Percentiles rank a stretch among this genome's conserved stretches.
phyloP scores from a whole-genome alignment of 495 filamentous ascomycete genomes.

The Xanthoparmelia taractica region DNA sequence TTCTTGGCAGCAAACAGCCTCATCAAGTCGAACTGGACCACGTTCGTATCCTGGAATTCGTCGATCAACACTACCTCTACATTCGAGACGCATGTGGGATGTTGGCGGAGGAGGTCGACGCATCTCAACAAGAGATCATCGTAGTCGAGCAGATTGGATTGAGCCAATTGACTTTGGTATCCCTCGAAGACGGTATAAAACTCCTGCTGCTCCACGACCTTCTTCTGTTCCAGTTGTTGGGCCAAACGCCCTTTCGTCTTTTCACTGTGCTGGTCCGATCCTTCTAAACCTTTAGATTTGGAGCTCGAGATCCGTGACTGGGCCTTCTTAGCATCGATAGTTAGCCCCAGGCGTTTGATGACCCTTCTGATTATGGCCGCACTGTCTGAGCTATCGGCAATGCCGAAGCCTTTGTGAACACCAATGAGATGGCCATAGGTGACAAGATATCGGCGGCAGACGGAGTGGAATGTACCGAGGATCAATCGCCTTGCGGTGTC shows the following conservation, averaged over 20 bases:
- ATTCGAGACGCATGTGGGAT: constrained; percentile 83
- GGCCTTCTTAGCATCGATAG: constrained; percentile 61
- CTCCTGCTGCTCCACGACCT: constrained; percentile 58
- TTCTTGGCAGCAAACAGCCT: constrained; percentile 67
- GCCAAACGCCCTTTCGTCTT: constrained; percentile 35
- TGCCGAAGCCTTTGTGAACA: constrained; percentile 75
- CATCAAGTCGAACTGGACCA: constrained; percentile 94
- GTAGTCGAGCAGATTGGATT: constrained; percentile 85
- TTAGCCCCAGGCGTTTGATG: constrained; percentile 60
- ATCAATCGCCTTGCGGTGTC: constrained; percentile 70
- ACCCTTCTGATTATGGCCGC: constrained; percentile 71
- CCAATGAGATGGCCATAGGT: constrained; percentile 83
- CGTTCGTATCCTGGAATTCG: constrained; percentile 97
- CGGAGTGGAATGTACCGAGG: constrained; percentile 93
- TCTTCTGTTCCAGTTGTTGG: constrained; percentile 34
- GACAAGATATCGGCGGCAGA: constrained; percentile 77
- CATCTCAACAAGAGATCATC: constrained; percentile 88
- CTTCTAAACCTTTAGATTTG: constrained; percentile 62
- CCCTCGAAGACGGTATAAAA: constrained; percentile 67
- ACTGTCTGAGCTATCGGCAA: constrained; percentile 82
- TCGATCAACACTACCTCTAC: constrained; percentile 91
- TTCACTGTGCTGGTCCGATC: not conserved
- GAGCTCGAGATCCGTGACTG: constrained; percentile 73
- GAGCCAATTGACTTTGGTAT: constrained; percentile 66
- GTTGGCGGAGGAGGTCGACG: constrained; percentile 64